Percentiles rank a stretch among this genome's conserved stretches.
phyloP scores from a whole-genome alignment of 495 filamentous ascomycete species.

The Cryomyces minteri region DNA sequence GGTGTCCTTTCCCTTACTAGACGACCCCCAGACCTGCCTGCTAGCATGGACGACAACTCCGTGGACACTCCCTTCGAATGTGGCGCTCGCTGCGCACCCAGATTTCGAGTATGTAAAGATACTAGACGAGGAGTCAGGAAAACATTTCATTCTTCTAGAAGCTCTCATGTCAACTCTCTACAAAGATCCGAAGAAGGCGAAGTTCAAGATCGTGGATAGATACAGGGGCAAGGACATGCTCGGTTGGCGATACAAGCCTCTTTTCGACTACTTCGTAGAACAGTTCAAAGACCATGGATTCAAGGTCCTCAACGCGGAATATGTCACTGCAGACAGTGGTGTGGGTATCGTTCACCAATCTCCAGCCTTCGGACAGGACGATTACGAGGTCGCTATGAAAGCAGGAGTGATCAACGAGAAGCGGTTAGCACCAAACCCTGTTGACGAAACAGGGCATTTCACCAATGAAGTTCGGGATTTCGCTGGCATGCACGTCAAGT shows the following conservation, averaged over 20 bases:
- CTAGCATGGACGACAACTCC: slow-evolving; percentile 93
- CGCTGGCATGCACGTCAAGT: slow-evolving; percentile 79
- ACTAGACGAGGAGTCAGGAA: slow-evolving; percentile 58
- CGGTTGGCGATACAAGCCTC: slow-evolving; percentile 81
- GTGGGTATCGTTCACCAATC: slow-evolving; percentile 92
- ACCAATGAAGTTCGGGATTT: slow-evolving; percentile 71
- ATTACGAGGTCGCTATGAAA: slow-evolving; percentile 72
- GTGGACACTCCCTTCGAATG: slow-evolving; percentile 85
- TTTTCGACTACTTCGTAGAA: slow-evolving; percentile 87
- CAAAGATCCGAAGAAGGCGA: slow-evolving; percentile 95
- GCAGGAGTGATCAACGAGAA: slow-evolving; percentile 59
- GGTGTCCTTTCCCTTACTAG: slow-evolving; percentile 66
- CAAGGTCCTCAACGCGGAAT: slow-evolving; percentile 66
- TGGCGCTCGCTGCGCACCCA: slow-evolving; percentile 63
- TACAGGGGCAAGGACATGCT: slow-evolving; percentile 75
- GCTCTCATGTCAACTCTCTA: slow-evolving; percentile 71
- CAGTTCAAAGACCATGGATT: slow-evolving; percentile 83
- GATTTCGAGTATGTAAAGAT: slow-evolving; percentile 93
- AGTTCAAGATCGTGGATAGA: slow-evolving; percentile 71
- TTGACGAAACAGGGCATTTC: slow-evolving; percentile 67
- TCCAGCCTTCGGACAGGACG: slow-evolving; percentile 90
- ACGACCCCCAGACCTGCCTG: slow-evolving; percentile 54
- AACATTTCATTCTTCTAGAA: slow-evolving; percentile 78
- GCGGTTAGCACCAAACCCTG: slow-evolving; percentile 73
- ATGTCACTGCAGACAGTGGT: slow-evolving; percentile 86